A percentile compares a stretch with the other conserved stretches of the same genome.
phyloP scores from a whole-genome alignment of 345 rosid species.

The Sisymbrium altissimum region DNA sequence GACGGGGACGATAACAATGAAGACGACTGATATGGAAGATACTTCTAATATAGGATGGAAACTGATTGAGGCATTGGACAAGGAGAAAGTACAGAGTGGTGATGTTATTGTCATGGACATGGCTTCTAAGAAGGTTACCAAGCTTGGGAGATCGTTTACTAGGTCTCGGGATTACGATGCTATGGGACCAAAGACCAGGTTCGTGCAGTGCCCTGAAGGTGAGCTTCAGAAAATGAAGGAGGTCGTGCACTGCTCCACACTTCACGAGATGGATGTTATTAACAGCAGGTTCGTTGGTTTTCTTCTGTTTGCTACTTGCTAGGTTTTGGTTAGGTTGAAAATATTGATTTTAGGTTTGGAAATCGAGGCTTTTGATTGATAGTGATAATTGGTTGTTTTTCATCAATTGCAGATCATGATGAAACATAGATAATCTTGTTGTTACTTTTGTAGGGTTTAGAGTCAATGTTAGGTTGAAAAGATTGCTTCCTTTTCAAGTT shows the following conservation, averaged over 20 bases:
- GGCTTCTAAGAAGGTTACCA: constrained; percentile 63
- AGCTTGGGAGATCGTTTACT: constrained; percentile 65
- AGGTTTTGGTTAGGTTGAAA: no score
- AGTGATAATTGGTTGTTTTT: no score
- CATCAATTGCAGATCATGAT: no score
- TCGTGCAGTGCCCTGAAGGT: background rate
- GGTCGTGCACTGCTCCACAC: constrained; percentile 80
- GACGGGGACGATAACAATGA: background rate
- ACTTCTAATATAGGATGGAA: background rate
- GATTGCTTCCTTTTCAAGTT: no score
- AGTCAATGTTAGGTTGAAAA: no score
- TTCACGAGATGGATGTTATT: constrained; percentile 94
- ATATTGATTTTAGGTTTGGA: no score
- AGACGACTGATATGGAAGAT: constrained; percentile 78
- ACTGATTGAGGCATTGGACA: background rate
- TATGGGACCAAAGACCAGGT: constrained; percentile 43
- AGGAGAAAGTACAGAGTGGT: background rate
- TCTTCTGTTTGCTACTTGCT: no score
- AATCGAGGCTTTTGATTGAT: no score
- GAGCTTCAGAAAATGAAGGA: constrained; percentile 82
- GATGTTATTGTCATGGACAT: constrained; percentile 64
- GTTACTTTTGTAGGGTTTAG: no score
- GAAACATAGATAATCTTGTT: no score
- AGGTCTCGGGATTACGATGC: constrained; percentile 92
- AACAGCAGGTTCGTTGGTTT: constrained; percentile 46